Evolutionary conservation across 2,329 filamentous ascomycete species (phyloP).

Genomic region (Ophiostoma montium): DNA sequence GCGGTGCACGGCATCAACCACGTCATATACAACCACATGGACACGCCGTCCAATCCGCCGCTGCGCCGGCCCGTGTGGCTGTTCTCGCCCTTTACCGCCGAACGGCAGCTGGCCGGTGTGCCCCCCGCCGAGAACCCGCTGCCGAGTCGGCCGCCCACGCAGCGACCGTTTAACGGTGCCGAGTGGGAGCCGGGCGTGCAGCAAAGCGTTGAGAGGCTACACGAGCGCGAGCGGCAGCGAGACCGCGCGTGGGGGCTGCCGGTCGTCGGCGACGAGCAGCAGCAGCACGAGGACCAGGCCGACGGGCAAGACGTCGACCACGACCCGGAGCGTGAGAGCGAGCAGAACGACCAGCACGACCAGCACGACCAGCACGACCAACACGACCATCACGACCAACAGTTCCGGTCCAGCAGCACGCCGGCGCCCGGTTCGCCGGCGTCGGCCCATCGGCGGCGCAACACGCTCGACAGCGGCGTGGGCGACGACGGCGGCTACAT

Average conservation of each 20-base stretch:
- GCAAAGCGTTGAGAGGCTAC: too few relatives aligned
- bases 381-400: neutral
- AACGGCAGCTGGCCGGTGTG: constrained; percentile 5
- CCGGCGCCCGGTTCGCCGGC: constrained; percentile 1
- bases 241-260: neutral
- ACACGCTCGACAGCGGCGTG: constrained; percentile 21
- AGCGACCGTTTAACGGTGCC: neutral
- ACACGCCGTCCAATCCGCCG: constrained; percentile 14
- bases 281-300: neutral
- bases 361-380: neutral
- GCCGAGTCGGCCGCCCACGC: neutral
- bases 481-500: constrained; percentile 36
- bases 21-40: constrained; percentile 26
- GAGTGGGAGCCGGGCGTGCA: neutral
- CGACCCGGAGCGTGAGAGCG: neutral
- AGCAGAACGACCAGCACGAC: neutral
- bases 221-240: neutral
- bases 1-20: constrained; percentile 25
- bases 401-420: neutral
- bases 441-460: constrained; percentile 16
- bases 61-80: neutral
- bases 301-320: neutral
- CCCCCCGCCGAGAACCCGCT: neutral
- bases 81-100: neutral
- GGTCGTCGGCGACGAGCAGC: neutral